Conservation (phyloP, 2,329 filamentous ascomycete species). For the Calycina herbarum region DNA sequence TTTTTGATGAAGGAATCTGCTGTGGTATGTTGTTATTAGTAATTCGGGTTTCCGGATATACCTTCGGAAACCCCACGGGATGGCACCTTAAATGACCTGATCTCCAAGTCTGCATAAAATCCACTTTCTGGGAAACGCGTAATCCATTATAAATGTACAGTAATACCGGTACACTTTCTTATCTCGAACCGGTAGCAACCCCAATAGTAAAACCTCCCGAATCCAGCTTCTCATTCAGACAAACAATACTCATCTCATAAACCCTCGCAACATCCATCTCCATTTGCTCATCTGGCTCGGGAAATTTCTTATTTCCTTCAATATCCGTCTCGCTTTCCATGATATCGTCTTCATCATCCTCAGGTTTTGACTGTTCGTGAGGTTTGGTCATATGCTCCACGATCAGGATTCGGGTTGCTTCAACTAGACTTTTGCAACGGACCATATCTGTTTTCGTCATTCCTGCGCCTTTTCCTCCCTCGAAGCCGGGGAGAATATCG, state of each 20-base stretch:
- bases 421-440: slow-evolving; percentile 76
- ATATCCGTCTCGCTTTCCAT: slow-evolving; percentile 16
- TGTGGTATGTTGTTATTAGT: too few species aligned
- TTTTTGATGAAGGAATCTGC: too few species aligned
- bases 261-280: slow-evolving; percentile 73
- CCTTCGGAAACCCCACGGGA: too few species aligned
- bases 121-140: neutral
- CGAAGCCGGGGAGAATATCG: slow-evolving; percentile 69
- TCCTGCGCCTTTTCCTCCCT: slow-evolving; percentile 55
- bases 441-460: slow-evolving; percentile 85
- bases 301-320: slow-evolving; percentile 35
- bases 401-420: slow-evolving; percentile 70
- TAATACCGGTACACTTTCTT: neutral
- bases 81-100: too few species aligned
- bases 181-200: neutral
- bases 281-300: slow-evolving; percentile 50
- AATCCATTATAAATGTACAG: neutral
- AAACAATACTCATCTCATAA: slow-evolving; percentile 77
- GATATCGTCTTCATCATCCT: slow-evolving; percentile 42
- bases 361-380: slow-evolving; percentile 46
- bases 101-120: neutral
- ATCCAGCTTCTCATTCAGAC: slow-evolving; percentile 68
- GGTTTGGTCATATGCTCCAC: slow-evolving; percentile 64
- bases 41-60: too few species aligned
- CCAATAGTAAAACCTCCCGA: slow-evolving; percentile 12